Evolutionary conservation across 164 flowering plant species (phyloP).

Genomic region (Magnolia kwangsiensis): DNA sequence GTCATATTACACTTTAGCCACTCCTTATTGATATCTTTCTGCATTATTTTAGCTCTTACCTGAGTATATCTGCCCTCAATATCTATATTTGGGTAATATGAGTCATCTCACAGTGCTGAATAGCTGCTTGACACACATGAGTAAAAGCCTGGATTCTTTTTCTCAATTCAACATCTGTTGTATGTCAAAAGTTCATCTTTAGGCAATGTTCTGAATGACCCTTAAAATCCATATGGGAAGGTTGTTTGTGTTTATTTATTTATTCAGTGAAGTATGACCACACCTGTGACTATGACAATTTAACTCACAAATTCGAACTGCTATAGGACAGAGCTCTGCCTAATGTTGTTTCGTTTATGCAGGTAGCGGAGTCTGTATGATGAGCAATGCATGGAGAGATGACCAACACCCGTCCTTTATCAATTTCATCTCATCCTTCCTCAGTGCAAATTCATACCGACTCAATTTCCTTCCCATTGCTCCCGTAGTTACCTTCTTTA

Average conservation of each 20-base stretch:
- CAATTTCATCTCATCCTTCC: conserved; percentile 70
- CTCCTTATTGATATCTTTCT: neutral
- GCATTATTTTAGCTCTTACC: neutral
- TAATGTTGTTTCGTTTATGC: conserved; percentile 13
- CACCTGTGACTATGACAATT: neutral
- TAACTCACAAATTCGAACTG: neutral
- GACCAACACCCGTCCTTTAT: conserved; percentile 77
- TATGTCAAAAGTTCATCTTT: neutral
- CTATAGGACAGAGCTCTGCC: neutral
- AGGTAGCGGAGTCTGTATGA: conserved; percentile 84
- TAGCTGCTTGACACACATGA: neutral
- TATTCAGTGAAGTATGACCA: neutral
- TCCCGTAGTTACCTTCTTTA: conserved; percentile 46
- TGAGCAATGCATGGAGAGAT: conserved; percentile 73
- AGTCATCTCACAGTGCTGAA: neutral
- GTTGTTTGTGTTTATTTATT: neutral
- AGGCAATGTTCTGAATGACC: neutral
- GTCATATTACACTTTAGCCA: too few relatives aligned
- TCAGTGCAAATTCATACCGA: conserved; percentile 64
- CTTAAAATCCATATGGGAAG: neutral
- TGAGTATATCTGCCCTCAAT: neutral
- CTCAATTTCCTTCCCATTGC: conserved; percentile 70
- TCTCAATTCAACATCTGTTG: neutral
- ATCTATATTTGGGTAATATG: neutral
- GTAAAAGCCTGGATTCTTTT: neutral